Percentiles rank a stretch among this genome's conserved stretches.
Evolutionary conservation across 2,329 filamentous ascomycete species (phyloP).

Genomic region (Exophiala oligosperma): DNA sequence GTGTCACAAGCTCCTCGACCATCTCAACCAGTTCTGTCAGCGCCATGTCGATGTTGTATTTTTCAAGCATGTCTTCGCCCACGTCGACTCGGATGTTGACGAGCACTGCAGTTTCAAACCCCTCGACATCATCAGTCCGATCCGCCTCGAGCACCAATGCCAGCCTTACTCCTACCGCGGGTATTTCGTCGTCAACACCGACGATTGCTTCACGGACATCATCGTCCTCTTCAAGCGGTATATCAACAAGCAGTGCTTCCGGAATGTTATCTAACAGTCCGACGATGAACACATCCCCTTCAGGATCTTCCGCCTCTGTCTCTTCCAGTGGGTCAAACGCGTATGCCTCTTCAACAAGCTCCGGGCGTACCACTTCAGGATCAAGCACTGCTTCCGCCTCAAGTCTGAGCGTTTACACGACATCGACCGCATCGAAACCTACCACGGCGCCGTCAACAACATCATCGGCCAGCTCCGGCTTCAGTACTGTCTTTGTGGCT

Average conservation of each 20-base stretch:
- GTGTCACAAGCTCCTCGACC: neutral
- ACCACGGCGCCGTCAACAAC: neutral
- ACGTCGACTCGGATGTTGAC: neutral
- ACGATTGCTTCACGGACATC: neutral
- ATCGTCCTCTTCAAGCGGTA: too few species aligned
- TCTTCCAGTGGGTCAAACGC: neutral
- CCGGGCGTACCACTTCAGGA: neutral
- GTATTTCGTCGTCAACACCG: neutral
- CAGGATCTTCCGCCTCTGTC: neutral
- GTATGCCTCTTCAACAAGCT: neutral
- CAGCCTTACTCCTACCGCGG: neutral
- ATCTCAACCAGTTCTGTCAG: neutral
- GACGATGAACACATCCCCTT: neutral
- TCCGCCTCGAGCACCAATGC: neutral
- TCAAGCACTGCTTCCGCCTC: neutral
- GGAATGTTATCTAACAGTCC: neutral
- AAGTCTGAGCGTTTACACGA: neutral
- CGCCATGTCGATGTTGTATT: neutral
- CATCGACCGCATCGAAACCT: neutral
- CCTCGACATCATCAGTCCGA: neutral
- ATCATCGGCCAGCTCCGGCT: neutral
- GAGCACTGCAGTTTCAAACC: neutral
- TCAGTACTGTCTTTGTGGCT: slow-evolving; percentile 3
- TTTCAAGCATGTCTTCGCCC: neutral
- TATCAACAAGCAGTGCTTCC: neutral